Percentiles rank a stretch among this genome's conserved stretches.
Evolutionary conservation across 768 basidiomycete genomes (phyloP).

Genomic region (Suillus ampliporus): DNA sequence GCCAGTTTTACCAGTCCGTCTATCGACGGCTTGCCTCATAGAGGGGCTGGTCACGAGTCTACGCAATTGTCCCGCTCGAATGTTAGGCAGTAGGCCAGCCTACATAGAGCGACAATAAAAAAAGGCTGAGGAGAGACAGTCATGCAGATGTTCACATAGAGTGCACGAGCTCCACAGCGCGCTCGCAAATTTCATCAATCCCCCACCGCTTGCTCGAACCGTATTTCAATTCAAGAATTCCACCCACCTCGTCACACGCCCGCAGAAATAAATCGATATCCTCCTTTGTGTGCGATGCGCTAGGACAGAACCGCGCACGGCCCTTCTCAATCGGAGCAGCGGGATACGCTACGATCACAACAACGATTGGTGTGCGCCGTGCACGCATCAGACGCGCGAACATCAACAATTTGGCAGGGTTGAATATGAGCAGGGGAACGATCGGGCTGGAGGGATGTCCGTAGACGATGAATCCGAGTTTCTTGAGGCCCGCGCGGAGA

Average conservation of each 20-base stretch:
- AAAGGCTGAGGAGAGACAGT: background rate
- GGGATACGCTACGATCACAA: constrained; percentile 90
- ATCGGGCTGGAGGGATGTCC: constrained; percentile 92
- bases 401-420: constrained; percentile 91
- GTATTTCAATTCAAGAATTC: constrained; percentile 89
- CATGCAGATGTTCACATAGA: constrained; percentile 22
- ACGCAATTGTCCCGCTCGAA: no score
- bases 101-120: no score
- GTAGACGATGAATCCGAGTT: constrained; percentile 96
- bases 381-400: constrained; percentile 89
- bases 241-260: constrained; percentile 93
- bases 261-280: constrained; percentile 87
- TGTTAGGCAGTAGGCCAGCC: constrained; percentile 52
- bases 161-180: constrained; percentile 78
- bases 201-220: constrained; percentile 74
- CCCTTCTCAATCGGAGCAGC: constrained; percentile 89
- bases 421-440: constrained; percentile 89
- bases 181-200: constrained; percentile 71
- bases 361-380: constrained; percentile 78
- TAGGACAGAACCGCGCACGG: constrained; percentile 93
- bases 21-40: no score
- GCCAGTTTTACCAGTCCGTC: no score
- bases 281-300: constrained; percentile 95
- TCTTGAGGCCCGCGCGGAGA: constrained; percentile 81
- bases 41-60: no score